Base-by-base conservation (phyloP, 768 basidiomycete genomes). In the Termitomyces sp. region DNA sequence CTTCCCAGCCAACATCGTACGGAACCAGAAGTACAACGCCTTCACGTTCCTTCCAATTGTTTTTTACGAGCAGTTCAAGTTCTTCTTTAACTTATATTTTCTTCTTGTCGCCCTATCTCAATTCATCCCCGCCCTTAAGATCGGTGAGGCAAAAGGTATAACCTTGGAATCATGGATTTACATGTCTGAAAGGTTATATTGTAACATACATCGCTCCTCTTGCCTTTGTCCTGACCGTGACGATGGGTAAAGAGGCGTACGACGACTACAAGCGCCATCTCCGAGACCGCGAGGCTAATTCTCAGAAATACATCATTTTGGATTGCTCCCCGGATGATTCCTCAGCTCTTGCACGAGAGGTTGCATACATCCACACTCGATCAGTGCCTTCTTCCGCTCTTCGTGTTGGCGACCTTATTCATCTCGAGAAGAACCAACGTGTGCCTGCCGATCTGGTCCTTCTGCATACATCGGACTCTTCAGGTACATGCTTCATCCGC, bases 21-120 rank as follows among this genome's bases (percentile, higher is more conserved):
- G 91, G 63, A 99, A 99, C 65, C 96, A 98, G 72, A 99, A 99
- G 76, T 98, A 98, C 79, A 96, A 95, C 68, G 78, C 90, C 53
- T 82, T 92, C 74, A 94, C 91, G n/a, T 99, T 99, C 78, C 81
- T 99, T 10, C 97, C 97, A 3, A 83, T 98, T 62, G 95, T 98
- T 45, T 84, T 98, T 69, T 98, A 98, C 71, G 95, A 98, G 70
- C 96, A 98, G 70, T 99, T 98, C 87, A 98, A 98, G 72, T 98
- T 96, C 79, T 99, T 99, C 77, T 98, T 97, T 84, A 99, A 98
- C 68, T 80, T 98, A 7, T 99, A 98, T 71, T 99, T 99, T 68
- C 83, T 98, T 11, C 86, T 98, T 23, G 97, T 99, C 38, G 97
- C 97, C 0, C 78, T 98, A 8, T 94, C 91, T 9, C 97, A 98